Percentiles rank a stretch among this genome's conserved stretches.
These are phyloP conservation scores for Fusarium bactridioides DNA, from an alignment of 2,329 filamentous ascomycete species.

Conservation along the genomic window DNA sequence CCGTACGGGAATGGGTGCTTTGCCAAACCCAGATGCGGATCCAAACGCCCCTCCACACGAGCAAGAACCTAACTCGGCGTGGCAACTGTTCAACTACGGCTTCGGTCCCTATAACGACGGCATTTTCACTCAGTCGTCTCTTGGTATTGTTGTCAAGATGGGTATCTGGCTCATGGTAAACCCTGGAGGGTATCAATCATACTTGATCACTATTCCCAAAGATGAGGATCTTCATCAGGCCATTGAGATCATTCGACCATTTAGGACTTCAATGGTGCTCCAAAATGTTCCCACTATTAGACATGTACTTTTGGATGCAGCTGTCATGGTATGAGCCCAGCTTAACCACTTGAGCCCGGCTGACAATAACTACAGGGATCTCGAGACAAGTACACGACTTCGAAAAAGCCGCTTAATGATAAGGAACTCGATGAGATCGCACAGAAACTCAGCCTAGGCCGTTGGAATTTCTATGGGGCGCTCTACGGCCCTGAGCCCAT, in stretches of 20 bases:
- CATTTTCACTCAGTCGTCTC: constrained; percentile 22
- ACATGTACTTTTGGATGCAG: constrained; percentile 31
- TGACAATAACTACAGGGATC: background rate
- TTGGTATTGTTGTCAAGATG: constrained; percentile 33
- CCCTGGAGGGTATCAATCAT: constrained; percentile 25
- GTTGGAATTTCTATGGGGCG: constrained; percentile 38
- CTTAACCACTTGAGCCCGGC: background rate
- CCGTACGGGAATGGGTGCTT: constrained; percentile 30
- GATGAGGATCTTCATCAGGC: constrained; percentile 33
- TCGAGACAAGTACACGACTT: constrained; percentile 11
- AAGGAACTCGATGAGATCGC: constrained; percentile 24
- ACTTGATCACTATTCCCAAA: constrained; percentile 30
- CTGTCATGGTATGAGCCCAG: constrained; percentile 13
- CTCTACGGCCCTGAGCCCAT: constrained; percentile 32
- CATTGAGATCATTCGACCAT: constrained; percentile 32
- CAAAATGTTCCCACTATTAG: constrained; percentile 34
- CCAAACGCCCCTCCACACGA: constrained; percentile 20
- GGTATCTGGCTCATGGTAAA: constrained; percentile 32
- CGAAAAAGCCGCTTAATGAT: constrained; percentile 11
- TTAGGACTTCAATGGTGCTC: constrained; percentile 30
- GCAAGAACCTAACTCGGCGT: constrained; percentile 23
- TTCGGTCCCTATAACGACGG: constrained; percentile 30
- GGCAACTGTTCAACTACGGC: constrained; percentile 32
- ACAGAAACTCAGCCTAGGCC: constrained; percentile 26
- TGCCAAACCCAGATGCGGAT: constrained; percentile 22